A percentile compares a stretch with the other conserved stretches of the same genome.
Evolutionary conservation across 2,329 filamentous ascomycete species (phyloP).

Genomic region (Aspergillus nomiae): DNA sequence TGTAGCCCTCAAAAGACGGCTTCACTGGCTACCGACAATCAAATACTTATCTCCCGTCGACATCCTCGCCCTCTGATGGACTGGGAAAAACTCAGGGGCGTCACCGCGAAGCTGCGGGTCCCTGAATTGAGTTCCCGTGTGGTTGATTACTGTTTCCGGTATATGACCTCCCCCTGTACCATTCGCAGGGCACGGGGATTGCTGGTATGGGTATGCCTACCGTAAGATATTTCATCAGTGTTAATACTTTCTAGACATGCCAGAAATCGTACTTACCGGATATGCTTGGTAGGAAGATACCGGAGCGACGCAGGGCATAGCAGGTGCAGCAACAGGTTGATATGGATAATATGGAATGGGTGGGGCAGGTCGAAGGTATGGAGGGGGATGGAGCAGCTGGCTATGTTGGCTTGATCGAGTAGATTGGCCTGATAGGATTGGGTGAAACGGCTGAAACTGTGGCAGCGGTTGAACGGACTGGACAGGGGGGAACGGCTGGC

Average conservation of each 20-base stretch:
- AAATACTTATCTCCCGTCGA: slow-evolving; percentile 3
- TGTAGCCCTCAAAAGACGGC: background rate
- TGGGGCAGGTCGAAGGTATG: background rate
- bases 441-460: background rate
- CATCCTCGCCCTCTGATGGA: slow-evolving; percentile 1
- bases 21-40: background rate
- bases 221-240: background rate
- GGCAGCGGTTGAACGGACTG: background rate
- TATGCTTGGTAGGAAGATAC: background rate
- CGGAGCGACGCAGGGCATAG: background rate
- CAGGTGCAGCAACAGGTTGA: background rate
- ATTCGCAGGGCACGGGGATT: background rate
- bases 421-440: background rate
- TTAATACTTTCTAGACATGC: too few relatives aligned
- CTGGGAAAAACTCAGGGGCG: slow-evolving; percentile 25
- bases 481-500: background rate
- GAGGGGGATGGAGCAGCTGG: background rate
- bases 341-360: background rate
- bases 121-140: background rate
- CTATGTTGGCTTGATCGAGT: background rate
- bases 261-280: background rate
- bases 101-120: slow-evolving; percentile 21
- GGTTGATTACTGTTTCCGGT: background rate
- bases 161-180: background rate
- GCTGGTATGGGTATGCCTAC: background rate